Evolutionary conservation across 78 protist species (phyloP), one percentile per base, ranked within the genome.

Genomic region (Emiliania huxleyi): DNA sequence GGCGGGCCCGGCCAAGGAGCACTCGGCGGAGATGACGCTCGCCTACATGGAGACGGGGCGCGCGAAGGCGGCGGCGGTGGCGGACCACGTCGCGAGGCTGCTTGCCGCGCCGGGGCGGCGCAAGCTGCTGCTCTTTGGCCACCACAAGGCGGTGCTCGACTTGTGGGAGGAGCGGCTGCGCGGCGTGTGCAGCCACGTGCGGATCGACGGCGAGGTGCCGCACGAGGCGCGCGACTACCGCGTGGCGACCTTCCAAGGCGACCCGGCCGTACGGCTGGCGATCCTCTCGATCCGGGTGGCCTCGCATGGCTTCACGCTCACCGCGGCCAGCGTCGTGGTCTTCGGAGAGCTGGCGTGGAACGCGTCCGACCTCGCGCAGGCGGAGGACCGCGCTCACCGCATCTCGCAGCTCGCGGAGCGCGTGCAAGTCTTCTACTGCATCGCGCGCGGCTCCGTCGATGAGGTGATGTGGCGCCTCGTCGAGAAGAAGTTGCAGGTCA

Each of bases 261-360:
- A 81, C 8, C 25, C 44, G 43, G 40, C 37, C 18, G 91, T 95
- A 79, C 91, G 93, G 19, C 97, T 95, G 42, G 99, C 99, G 21
- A 25, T 97, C 6, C 97, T 97, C 33, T 85, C 96, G 42, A 91
- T 97, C 71, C 95, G 93, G 42, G 99, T 98, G 0, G 98, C 97
- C 23, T 96, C 97, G 25, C 48, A 93, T 37, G 98, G 98, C 42
- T 12, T 97, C 38, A 96, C 98, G 19, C 90, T 97, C 56, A 96
- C 98, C 1, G 96, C 95, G n/a, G 95, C 98, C 12, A 46, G 94
- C 25, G 26, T 91, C 43, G 98, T 96, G 26, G 94, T 97, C 29
- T 97, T 97, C 71, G 97, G 95, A 1, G 99, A 97, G 91, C 94
- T 97, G 40, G 83, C 92, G 69, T 97, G 98, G 98, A 94, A 93